Evolutionary conservation across 1,139 yeast genomes (phyloP).

Genomic region (Scheffersomyces cryptocercus): DNA sequence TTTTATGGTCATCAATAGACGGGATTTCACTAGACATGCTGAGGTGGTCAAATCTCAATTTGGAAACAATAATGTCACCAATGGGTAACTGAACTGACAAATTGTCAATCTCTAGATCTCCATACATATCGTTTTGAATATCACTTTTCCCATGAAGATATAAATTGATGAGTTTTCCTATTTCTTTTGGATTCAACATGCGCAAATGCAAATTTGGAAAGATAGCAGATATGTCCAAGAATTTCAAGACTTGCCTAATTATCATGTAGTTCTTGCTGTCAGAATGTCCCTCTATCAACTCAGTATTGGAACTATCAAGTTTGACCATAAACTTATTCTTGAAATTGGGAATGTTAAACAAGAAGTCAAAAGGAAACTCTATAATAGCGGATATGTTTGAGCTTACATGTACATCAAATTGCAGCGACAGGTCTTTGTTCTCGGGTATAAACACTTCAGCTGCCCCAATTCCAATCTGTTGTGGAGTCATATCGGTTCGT

Average conservation of each 20-base stretch:
- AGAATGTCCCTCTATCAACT: constrained; percentile 14
- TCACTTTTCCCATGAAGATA: constrained; percentile 9
- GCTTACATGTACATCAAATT: constrained; percentile 2
- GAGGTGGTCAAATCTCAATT: background rate
- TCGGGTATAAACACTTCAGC: background rate
- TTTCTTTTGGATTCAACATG: constrained; percentile 10
- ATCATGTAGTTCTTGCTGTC: constrained; percentile 10
- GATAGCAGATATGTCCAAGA: constrained; percentile 9
- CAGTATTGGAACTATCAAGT: constrained; percentile 4
- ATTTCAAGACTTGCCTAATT: constrained; percentile 4
- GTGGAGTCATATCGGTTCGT: constrained; percentile 1
- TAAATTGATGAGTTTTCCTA: constrained; percentile 16
- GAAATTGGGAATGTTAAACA: constrained; percentile 17
- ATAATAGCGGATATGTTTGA: constrained; percentile 13
- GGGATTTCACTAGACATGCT: background rate
- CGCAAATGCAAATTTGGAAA: constrained; percentile 14
- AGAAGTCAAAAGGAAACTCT: constrained; percentile 9
- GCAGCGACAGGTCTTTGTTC: background rate
- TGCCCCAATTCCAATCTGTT: constrained; percentile 9
- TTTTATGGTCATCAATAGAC: background rate
- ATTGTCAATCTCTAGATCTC: constrained; percentile 20
- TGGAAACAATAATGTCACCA: background rate
- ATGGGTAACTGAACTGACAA: constrained; percentile 9
- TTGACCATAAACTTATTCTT: constrained; percentile 12
- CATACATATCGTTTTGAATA: constrained; percentile 7